Conservation (phyloP, 169 alveolate species). For the Plasmodium chabaudi region DNA sequence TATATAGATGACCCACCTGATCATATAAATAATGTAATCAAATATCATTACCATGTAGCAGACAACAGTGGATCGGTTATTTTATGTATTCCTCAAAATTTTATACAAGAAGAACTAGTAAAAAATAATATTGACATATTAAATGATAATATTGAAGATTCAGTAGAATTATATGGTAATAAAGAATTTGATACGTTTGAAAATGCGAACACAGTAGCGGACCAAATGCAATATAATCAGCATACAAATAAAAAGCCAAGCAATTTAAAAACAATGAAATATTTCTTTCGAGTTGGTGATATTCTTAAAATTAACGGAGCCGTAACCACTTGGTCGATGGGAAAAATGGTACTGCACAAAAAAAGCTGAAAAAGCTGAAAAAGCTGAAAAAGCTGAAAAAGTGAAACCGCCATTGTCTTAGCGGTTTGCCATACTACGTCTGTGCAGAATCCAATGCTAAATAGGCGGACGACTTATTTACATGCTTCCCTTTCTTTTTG, state of each 20-base stretch:
- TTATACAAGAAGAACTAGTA: constrained; percentile 77
- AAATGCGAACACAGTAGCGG: constrained; percentile 38
- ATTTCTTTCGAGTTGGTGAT: constrained; percentile 84
- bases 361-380: no score
- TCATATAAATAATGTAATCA: constrained; percentile 78
- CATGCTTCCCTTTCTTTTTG: not conserved
- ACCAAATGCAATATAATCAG: constrained; percentile 58
- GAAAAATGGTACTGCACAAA: constrained; percentile 77
- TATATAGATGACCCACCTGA: constrained; percentile 85
- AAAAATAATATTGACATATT: constrained; percentile 38
- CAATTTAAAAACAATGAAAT: constrained; percentile 78
- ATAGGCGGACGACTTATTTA: not conserved
- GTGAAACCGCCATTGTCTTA: not conserved
- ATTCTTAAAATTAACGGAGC: constrained; percentile 79
- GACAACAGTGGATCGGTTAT: constrained; percentile 82
- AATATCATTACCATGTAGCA: constrained; percentile 83
- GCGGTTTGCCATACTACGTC: not conserved
- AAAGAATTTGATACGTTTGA: constrained; percentile 60
- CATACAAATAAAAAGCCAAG: constrained; percentile 79
- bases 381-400: no score
- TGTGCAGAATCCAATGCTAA: not conserved
- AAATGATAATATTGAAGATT: constrained; percentile 52
- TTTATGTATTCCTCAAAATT: constrained; percentile 82
- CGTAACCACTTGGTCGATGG: constrained; percentile 86
- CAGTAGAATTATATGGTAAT: constrained; percentile 75